Base-by-base conservation (phyloP, 495 filamentous ascomycete genomes). In the Margaritispora aquatica region DNA sequence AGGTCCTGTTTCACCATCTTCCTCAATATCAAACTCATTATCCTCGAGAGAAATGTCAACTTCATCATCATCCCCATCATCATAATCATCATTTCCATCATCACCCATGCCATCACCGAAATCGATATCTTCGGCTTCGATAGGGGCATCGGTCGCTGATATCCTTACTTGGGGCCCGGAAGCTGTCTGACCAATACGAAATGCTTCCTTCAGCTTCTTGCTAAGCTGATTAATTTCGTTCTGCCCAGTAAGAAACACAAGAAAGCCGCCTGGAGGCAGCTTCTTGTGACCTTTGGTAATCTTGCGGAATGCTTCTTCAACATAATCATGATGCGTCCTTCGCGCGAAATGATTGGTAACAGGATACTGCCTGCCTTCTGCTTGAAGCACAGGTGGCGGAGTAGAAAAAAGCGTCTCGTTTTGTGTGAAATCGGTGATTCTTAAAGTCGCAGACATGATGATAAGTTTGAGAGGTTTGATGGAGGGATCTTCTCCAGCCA, bases 391-490 rank as follows among this genome's bases (percentile, higher is more conserved):
- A 10, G 92, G 92, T 0, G 94, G 95, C 2, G 88, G 80, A n/a
- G 74, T 76, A 2, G 84, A 77, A 70, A 97, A 99, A 0, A 99
- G 77, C 23, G 77, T 82, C 22, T 79, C 70, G 62, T 99, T 99
- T 58, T 90, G 80, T 2, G 88, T 88, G 64, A 99, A 93, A 66
- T 97, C 93, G 7, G 91, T 87, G 26, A 96, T 87, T 54, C 90
- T 77, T 9, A 97, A 78, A 1, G 95, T 99, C 21, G 95, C 95
- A 49, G 92, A 97, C 95, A 99, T 99, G 71, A 99, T 96, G 58
- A 99, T 83, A 5, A 99, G 79, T 73, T 97, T 99, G 64, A 99
- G 64, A 5, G 91, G 90, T 51, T 77, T 73, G 23, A 67, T 60
- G 2, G 62, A 65, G 31, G 58, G 48, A 62, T 88, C 77, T 69